Base-by-base conservation (phyloP, 805 yeast genomes). In the Komagataella mondaviorum region DNA sequence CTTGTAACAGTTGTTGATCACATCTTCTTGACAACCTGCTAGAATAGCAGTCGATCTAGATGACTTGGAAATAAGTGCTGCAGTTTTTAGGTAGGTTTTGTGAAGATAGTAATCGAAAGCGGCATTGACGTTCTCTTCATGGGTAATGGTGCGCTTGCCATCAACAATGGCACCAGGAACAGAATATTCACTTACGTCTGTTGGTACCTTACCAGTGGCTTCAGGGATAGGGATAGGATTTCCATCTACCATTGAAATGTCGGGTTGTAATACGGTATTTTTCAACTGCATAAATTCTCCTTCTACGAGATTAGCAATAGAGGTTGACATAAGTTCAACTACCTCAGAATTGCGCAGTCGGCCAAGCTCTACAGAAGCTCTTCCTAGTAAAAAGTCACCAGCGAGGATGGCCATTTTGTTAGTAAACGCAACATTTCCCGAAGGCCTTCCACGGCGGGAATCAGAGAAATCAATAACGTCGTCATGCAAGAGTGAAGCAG, bases 281-380 rank as follows among this genome's bases (percentile, higher is more conserved):
- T 91, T 90, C 71, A 93, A 77, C 70, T 93, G 99, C 98, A 93
- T 93, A 65, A 93, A 91, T 69, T 93, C 99, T 49, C 99, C 99
- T 69, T 93, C 99, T 1, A 93, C 98, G 54, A 93, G 74, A 64
- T 93, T 93, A 10, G 98, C 99, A 63, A 93, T 93, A 36, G 96
- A 85, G 12, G 96, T 91, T 3, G 97, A 89, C 71, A 93, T 80
- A 55, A 93, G 74, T 70, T 93, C 99, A 53, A 89, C 90, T 48
- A 93, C 99, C 70, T 93, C 98, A n/a, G 96, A 91, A 65, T 93
- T 91, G 62, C 97, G 75, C 49, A 93, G 70, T 54, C 99, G 73
- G 10, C 97, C 95, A 56, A 93, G 83, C 2, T 96, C 90, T 7
- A 93, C 97, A 0, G 98, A 90, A 0, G 99, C 98, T 59, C 99